Evolutionary conservation across 495 filamentous ascomycete species (phyloP), one percentile per base, ranked within the genome.

Genomic region (Xylaria sp.): DNA sequence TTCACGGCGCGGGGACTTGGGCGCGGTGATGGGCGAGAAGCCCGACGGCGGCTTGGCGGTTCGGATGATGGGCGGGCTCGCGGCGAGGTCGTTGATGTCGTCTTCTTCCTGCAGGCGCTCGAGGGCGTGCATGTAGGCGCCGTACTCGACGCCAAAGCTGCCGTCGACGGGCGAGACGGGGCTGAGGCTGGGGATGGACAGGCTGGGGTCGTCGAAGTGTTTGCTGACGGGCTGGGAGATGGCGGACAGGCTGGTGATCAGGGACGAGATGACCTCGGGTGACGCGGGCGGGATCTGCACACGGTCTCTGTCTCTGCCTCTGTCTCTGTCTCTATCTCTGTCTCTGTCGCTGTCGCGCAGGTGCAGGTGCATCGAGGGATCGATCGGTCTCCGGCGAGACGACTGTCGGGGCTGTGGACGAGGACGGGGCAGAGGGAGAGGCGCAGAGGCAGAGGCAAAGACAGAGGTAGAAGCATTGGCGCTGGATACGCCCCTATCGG

Each of bases 191-290:
- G 85, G 81, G 19, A 81, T 77, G 43, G 86, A 86, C 55, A 84
- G 77, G 63, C 80, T 85, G 37, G 84, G 82, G 76, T 82, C 86
- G 62, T 95, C 93, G 76, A 95, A 94, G 79, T 92, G 90, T 50
- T 87, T 86, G 75, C 88, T 90, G 71, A 91, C 85, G 29, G 93
- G 92, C 59, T 88, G 85, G 0, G 93, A 94, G 72, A 98, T 97
- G 77, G 91, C 89, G 24, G 93, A 94, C 21, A 99, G 88, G 5
- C 94, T 96, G 63, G 94, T 95, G 79, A 99, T 97, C 63, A 99
- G 85, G 48, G 92, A 94, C 62, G 93, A 95, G 71, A 99, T 98
- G 61, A 99, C 92, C 80, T 97, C 94, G 33, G 96, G 93, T 17
- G 94, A 96, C 2, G 93, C 91, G 57, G 93, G 88, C 57, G 87